phyloP scores from a whole-genome alignment of 371 early-diverging fungal species.

The Saksenaea oblongispora region DNA sequence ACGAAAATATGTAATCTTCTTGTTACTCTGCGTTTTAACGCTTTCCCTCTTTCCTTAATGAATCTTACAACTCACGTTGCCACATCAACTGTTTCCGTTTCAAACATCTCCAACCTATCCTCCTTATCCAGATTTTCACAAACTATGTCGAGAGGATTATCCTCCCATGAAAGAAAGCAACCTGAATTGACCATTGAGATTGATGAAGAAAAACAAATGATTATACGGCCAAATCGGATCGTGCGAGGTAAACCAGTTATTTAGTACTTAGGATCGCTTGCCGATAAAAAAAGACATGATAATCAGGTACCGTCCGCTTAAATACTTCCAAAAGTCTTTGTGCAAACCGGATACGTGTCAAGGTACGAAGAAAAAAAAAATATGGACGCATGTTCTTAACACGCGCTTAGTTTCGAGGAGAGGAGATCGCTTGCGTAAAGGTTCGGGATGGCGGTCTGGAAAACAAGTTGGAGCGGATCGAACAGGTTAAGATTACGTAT shows the following conservation, averaged over 20 bases:
- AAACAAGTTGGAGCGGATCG: conserved; percentile 22
- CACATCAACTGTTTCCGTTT: not conserved
- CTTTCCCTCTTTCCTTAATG: not conserved
- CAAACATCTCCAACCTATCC: not conserved
- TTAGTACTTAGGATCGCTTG: not conserved
- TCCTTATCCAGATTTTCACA: not conserved
- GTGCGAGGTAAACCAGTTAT: conserved; percentile 26
- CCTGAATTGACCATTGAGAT: conserved; percentile 27
- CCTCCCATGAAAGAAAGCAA: not conserved
- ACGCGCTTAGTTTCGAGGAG: conserved; percentile 40
- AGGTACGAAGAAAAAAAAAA: too few species aligned
- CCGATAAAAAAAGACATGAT: not conserved
- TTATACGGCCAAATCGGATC: conserved; percentile 43
- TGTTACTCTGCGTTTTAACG: not conserved
- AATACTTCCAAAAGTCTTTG: conserved; percentile 28
- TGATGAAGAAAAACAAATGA: conserved; percentile 43
- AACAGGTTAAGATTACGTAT: conserved; percentile 40
- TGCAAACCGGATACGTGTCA: conserved; percentile 38
- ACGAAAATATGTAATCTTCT: not conserved
- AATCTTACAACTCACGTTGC: not conserved
- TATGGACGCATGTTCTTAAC: too few species aligned
- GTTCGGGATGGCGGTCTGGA: conserved; percentile 19
- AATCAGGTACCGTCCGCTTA: conserved; percentile 32
- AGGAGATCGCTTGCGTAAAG: conserved; percentile 38
- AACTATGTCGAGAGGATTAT: not conserved